Conservation (phyloP, 225 moss, liverwort and hornwort species). For the Takakia lepidozioides region DNA sequence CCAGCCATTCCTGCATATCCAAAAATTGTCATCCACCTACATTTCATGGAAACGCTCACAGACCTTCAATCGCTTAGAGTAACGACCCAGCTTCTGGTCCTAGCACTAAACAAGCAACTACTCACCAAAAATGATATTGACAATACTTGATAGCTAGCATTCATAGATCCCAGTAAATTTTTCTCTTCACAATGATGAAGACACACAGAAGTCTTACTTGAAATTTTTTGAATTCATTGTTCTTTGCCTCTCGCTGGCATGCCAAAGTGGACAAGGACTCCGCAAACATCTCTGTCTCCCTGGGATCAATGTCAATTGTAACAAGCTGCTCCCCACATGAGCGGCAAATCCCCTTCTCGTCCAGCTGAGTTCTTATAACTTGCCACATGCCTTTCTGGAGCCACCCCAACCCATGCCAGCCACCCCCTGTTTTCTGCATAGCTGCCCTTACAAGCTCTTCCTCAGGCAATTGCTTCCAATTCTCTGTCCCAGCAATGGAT, state of each 20-base stretch:
- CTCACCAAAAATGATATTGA: too few relatives aligned
- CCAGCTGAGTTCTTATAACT: slow-evolving; percentile 48
- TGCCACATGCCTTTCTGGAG: slow-evolving; percentile 76
- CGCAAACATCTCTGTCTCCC: slow-evolving; percentile 80
- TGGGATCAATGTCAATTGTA: slow-evolving; percentile 84
- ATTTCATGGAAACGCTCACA: too few relatives aligned
- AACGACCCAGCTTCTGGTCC: too few relatives aligned
- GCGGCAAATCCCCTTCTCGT: slow-evolving; percentile 57
- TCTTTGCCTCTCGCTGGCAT: slow-evolving; percentile 62
- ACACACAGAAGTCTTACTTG: slow-evolving; percentile 59
- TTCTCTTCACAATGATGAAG: too few relatives aligned
- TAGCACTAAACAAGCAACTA: too few relatives aligned
- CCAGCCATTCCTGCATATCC: slow-evolving; percentile 75
- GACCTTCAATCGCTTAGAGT: too few relatives aligned
- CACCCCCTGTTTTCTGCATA: slow-evolving; percentile 67
- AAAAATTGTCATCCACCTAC: too few relatives aligned
- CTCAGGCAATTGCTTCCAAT: slow-evolving; percentile 35
- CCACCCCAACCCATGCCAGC: slow-evolving; percentile 98
- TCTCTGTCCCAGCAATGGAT: slow-evolving; percentile 32
- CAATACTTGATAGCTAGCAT: too few relatives aligned
- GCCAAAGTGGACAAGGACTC: slow-evolving; percentile 72
- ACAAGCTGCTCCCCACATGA: slow-evolving; percentile 73
- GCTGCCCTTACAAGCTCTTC: slow-evolving; percentile 41
- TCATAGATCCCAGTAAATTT: too few relatives aligned
- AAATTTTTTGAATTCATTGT: slow-evolving; percentile 78